Percentiles rank a stretch among this genome's conserved stretches.
Conservation (phyloP, 2,329 filamentous ascomycete species). For the Botrytis aclada region DNA sequence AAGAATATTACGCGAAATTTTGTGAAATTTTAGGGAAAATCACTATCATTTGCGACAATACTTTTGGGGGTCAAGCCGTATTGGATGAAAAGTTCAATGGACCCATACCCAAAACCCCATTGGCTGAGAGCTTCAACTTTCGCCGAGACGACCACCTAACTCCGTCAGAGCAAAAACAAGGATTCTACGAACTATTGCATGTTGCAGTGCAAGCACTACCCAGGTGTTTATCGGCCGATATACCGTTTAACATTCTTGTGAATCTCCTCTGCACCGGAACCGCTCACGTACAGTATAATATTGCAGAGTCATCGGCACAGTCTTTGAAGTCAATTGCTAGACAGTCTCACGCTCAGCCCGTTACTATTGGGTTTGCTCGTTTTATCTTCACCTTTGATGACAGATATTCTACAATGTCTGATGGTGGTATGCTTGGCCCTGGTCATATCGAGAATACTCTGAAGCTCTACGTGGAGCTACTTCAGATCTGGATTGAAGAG, state of each 20-base stretch:
- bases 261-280: constrained; percentile 95
- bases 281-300: constrained; percentile 88
- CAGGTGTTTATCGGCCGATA: constrained; percentile 85
- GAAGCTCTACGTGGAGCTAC: constrained; percentile 84
- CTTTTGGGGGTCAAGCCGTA: constrained; percentile 93
- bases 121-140: constrained; percentile 92
- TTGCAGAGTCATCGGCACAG: constrained; percentile 86
- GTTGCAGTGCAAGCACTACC: constrained; percentile 94
- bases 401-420: constrained; percentile 94
- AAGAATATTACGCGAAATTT: constrained; percentile 84
- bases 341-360: constrained; percentile 89
- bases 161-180: constrained; percentile 79
- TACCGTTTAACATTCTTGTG: constrained; percentile 89
- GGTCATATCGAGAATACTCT: constrained; percentile 94
- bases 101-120: constrained; percentile 87
- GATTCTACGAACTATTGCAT: constrained; percentile 92
- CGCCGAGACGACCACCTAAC: constrained; percentile 73
- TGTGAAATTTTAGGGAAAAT: constrained; percentile 96
- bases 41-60: constrained; percentile 92
- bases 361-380: constrained; percentile 91
- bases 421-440: constrained; percentile 91
- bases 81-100: constrained; percentile 92
- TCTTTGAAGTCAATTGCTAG: constrained; percentile 93
- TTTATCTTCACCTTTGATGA: constrained; percentile 99
- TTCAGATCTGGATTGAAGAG: constrained; percentile 97